Conservation (phyloP, 208 protist species). For the Leishmania aethiopica region DNA sequence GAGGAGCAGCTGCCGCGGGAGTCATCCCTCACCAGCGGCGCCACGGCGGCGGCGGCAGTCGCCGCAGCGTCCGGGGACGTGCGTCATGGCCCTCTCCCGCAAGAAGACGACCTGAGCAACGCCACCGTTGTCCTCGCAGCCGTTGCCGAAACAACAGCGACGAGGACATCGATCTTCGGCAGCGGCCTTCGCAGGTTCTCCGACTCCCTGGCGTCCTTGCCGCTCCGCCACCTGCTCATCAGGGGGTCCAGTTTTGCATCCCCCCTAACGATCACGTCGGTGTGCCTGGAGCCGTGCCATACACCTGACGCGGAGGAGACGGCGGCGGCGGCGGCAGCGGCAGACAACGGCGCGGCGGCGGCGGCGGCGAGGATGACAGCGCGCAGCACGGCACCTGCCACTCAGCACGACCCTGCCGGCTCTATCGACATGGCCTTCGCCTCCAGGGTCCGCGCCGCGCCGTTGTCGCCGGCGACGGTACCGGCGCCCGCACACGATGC, state of each 20-base stretch:
- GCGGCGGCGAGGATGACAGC: not conserved
- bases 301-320: not conserved
- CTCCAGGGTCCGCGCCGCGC: not conserved
- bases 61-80: not conserved
- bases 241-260: not conserved
- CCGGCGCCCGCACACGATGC: not conserved
- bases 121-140: not conserved
- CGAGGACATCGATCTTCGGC: not conserved
- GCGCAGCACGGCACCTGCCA: not conserved
- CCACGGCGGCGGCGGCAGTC: not conserved
- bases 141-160: not conserved
- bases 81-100: not conserved
- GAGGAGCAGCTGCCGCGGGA: not conserved
- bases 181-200: not conserved
- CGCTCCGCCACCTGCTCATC: not conserved
- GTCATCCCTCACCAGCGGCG: not conserved
- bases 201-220: not conserved
- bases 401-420: not conserved
- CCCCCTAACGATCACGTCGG: not conserved
- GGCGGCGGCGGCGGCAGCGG: too few relatives aligned
- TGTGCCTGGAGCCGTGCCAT: not conserved
- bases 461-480: not conserved
- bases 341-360: not conserved
- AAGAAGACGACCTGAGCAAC: slow-evolving; percentile 1
- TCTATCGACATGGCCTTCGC: slow-evolving; percentile 10